A percentile compares a stretch with the other conserved stretches of the same genome.
phyloP scores from a whole-genome alignment of 2,329 filamentous ascomycete species.

The Escovopsis weberi region DNA sequence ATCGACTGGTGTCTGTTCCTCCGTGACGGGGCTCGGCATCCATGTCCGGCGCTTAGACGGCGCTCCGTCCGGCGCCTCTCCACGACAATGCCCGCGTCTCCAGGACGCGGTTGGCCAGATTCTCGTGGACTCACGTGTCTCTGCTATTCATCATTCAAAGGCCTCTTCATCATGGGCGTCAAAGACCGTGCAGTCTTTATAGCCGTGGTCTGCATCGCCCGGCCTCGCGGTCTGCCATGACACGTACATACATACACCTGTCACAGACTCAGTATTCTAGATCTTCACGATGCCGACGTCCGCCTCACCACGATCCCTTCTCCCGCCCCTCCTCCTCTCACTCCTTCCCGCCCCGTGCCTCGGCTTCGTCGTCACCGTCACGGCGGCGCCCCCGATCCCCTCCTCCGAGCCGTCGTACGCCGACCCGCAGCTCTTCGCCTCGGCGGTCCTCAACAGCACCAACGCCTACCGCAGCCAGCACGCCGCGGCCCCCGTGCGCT shows the following conservation, averaged over 20 bases:
- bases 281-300: not conserved
- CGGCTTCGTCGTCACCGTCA: constrained; percentile 16
- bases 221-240: not conserved
- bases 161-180: not conserved
- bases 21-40: not conserved
- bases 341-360: constrained; percentile 1
- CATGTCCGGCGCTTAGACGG: not conserved
- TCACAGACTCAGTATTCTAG: not conserved
- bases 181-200: not conserved
- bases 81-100: not conserved
- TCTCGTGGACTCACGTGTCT: not conserved
- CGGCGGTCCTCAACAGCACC: constrained; percentile 47
- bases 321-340: not conserved
- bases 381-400: constrained; percentile 18
- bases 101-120: not conserved
- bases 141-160: not conserved
- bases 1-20: not conserved
- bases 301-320: not conserved
- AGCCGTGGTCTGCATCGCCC: not conserved
- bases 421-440: constrained; percentile 24
- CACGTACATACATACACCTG: not conserved
- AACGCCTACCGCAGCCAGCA: constrained; percentile 52
- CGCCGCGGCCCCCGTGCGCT: constrained; percentile 41
- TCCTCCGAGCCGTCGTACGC: constrained; percentile 21
- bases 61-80: not conserved